Conservation (phyloP, 1,284 basidiomycete genomes). For the Sporisorium scitamineum region DNA sequence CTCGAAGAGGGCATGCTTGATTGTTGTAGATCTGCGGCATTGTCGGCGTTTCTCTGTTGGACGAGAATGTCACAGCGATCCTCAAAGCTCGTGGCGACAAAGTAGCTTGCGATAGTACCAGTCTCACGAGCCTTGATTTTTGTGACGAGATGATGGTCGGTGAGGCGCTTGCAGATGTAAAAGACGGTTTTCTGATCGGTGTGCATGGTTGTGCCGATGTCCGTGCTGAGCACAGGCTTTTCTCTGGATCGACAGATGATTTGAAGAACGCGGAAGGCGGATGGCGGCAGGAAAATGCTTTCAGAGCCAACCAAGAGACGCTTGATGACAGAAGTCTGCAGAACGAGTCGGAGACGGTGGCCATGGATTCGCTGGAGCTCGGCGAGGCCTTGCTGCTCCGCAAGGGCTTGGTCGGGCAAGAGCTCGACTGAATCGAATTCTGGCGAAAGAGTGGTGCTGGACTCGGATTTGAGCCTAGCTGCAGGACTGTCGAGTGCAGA, state of each 20-base stretch:
- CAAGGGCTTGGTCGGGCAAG: slow-evolving; percentile 27
- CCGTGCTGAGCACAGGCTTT: slow-evolving; percentile 80
- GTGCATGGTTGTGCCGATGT: slow-evolving; percentile 80
- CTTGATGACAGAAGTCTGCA: slow-evolving; percentile 80
- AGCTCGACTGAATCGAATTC: slow-evolving; percentile 36
- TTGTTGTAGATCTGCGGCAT: slow-evolving; percentile 14
- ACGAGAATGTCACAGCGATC: slow-evolving; percentile 49
- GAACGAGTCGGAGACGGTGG: slow-evolving; percentile 77
- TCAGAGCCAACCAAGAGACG: slow-evolving; percentile 83
- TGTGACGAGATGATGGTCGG: slow-evolving; percentile 41
- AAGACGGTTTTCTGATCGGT: slow-evolving; percentile 91
- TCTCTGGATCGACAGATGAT: slow-evolving; percentile 83
- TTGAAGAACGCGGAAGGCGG: slow-evolving; percentile 87
- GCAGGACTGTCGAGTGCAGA: slow-evolving; percentile 14
- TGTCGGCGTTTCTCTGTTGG: slow-evolving; percentile 45
- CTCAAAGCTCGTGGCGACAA: slow-evolving; percentile 44
- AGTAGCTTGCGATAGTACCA: slow-evolving; percentile 52
- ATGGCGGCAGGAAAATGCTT: slow-evolving; percentile 80
- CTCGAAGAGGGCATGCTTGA: background rate
- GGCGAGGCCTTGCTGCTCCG: slow-evolving; percentile 67
- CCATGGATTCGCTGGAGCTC: slow-evolving; percentile 70
- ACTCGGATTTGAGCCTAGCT: background rate
- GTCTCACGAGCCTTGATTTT: slow-evolving; percentile 60
- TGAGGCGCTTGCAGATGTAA: slow-evolving; percentile 70
- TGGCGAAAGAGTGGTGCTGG: background rate